These are phyloP conservation scores for Tricholoma hemisulphureum DNA, from an alignment of 768 basidiomycete species.

Conservation along the genomic window DNA sequence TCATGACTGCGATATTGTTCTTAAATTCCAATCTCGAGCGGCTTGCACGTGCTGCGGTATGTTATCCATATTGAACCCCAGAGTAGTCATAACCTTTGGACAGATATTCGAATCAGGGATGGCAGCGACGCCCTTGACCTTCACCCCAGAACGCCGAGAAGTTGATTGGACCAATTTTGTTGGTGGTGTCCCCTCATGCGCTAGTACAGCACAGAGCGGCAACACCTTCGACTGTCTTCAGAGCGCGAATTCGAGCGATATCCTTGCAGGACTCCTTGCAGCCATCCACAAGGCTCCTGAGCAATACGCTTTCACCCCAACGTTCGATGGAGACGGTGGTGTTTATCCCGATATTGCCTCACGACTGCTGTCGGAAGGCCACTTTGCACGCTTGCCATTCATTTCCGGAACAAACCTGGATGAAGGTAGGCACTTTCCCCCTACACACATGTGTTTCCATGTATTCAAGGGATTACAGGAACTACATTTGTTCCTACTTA, in stretches of 20 bases:
- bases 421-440: slow-evolving; percentile 36
- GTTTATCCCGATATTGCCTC: slow-evolving; percentile 40
- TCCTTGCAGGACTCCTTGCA: slow-evolving; percentile 26
- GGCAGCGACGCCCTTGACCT: slow-evolving; percentile 28
- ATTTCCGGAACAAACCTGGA: slow-evolving; percentile 46
- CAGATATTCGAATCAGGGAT: slow-evolving; percentile 47
- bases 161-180: slow-evolving; percentile 30
- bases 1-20: slow-evolving; percentile 37
- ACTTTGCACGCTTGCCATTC: slow-evolving; percentile 40
- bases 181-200: slow-evolving; percentile 26
- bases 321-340: slow-evolving; percentile 40
- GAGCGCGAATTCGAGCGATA: slow-evolving; percentile 26
- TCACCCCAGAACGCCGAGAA: slow-evolving; percentile 27
- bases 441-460: neutral
- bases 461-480: slow-evolving; percentile 20
- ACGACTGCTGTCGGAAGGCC: slow-evolving; percentile 28
- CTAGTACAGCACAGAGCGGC: slow-evolving; percentile 24
- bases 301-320: slow-evolving; percentile 35
- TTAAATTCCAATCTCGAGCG: slow-evolving; percentile 28
- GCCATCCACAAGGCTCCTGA: slow-evolving; percentile 22
- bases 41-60: slow-evolving; percentile 32
- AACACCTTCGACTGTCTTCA: slow-evolving; percentile 32
- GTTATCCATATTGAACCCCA: slow-evolving; percentile 3
- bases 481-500: slow-evolving; percentile 26
- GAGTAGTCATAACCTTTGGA: neutral